Percentiles rank a stretch among this genome's conserved stretches.
These are phyloP conservation scores for Lachnellula arida DNA, from an alignment of 2,329 filamentous ascomycete species.

Conservation along the genomic window DNA sequence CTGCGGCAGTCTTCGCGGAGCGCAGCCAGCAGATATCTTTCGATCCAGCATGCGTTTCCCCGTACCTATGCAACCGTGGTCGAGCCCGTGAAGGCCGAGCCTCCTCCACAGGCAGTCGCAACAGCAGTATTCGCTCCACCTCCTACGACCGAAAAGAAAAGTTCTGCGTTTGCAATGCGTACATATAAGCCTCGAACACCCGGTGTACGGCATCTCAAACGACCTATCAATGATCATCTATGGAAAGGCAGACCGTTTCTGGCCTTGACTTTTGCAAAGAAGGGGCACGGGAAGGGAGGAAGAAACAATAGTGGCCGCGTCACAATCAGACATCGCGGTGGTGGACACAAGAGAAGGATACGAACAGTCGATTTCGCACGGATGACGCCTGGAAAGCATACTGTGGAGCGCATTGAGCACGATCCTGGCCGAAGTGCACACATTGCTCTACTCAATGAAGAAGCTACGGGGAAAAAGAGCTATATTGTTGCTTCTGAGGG, in stretches of 20 bases:
- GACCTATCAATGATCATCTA: slow-evolving; percentile 92
- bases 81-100: slow-evolving; percentile 34
- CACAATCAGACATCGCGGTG: slow-evolving; percentile 87
- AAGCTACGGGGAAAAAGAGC: slow-evolving; percentile 69
- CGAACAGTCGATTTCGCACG: slow-evolving; percentile 86
- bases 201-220: slow-evolving; percentile 83
- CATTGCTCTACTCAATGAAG: slow-evolving; percentile 77
- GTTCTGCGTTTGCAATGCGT: slow-evolving; percentile 48
- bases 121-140: slow-evolving; percentile 41
- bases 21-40: slow-evolving; percentile 44
- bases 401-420: slow-evolving; percentile 92
- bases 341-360: slow-evolving; percentile 88
- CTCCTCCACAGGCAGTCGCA: slow-evolving; percentile 33
- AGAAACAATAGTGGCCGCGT: slow-evolving; percentile 83
- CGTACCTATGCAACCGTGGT: slow-evolving; percentile 49
- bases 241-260: slow-evolving; percentile 88
- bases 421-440: slow-evolving; percentile 91
- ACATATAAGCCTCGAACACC: slow-evolving; percentile 93
- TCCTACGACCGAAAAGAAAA: slow-evolving; percentile 37
- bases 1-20: slow-evolving; percentile 36
- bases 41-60: slow-evolving; percentile 37
- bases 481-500: slow-evolving; percentile 97
- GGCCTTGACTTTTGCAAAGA: slow-evolving; percentile 83
- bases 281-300: slow-evolving; percentile 88
- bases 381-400: slow-evolving; percentile 71